Base-by-base conservation (phyloP, 2,329 filamentous ascomycete genomes). In the Arthroderma sp. region DNA sequence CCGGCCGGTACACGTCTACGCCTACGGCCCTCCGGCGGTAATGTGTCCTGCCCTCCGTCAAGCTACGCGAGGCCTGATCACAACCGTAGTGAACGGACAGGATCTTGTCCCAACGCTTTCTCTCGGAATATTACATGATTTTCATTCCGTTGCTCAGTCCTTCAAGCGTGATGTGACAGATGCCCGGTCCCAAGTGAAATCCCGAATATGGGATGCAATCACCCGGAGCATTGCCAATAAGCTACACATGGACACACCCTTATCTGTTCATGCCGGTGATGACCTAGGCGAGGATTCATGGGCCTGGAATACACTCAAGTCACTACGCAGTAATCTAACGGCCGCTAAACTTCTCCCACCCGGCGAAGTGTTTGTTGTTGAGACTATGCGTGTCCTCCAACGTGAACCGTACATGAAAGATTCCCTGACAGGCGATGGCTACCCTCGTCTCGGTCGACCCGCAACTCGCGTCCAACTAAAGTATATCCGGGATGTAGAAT, bases 51-150 rank as follows among this genome's bases (percentile, higher is more conserved):
- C 78, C 2, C 70, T 88, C 5, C 76, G 82, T 36, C 74, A 75
- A 47, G 79, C 80, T 7, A 87, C 83, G 0, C 72, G 80, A 9
- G 83, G 82, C 1, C 70, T 88, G 5, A 81, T 88, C 48, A 88
- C 83, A 2, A 86, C 78, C 6, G 71, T 83, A 4, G 74, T 86
- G 7, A 80, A 87, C 54, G 80, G 80, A 11, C 74, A 79, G 56
- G 83, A 88, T 56, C 66, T 87, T 6, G 82, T 88, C 0, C 83
- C 83, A 0, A 78, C 76, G 43, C 71, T 88, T 4, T 86, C 82
- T 0, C 70, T 87, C 0, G 83, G 83, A 2, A 72, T 83, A 0
- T 65, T 88, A 2, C 82, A 86, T 53, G 83, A 88, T 58, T 74
- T 86, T 46, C 83, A 86, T 58, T 77, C 79, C 1, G 72, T 83